Conservation (phyloP, 2,329 filamentous ascomycete species). For the Beauveria rudraprayagi region DNA sequence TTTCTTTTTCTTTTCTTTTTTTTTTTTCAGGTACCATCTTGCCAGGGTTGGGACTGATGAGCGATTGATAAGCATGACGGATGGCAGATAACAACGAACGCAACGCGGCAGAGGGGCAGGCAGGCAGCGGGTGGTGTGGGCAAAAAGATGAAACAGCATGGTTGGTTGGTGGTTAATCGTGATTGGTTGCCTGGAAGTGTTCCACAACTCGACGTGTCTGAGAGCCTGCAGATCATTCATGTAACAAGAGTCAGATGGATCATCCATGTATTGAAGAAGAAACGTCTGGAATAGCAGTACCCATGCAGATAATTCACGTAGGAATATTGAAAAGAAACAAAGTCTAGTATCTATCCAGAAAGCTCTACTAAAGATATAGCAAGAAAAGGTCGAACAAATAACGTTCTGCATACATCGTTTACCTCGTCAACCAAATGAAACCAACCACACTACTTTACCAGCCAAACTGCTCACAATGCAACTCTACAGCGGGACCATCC, state of each 20-base stretch:
- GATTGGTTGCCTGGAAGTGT: background rate
- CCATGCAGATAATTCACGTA: too few species aligned
- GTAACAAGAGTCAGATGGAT: background rate
- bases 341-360: background rate
- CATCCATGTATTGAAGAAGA: too few species aligned
- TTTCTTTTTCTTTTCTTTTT: too few species aligned
- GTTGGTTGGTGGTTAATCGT: background rate
- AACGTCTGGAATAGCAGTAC: too few species aligned
- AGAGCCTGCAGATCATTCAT: background rate
- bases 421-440: background rate
- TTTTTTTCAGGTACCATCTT: too few species aligned
- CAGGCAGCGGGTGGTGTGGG: background rate
- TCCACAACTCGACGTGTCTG: background rate
- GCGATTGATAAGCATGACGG: background rate
- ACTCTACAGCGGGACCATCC: constrained; percentile 35
- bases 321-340: too few species aligned
- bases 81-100: background rate
- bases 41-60: background rate
- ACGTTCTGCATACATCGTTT: background rate
- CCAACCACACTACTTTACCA: constrained; percentile 24
- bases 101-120: background rate
- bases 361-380: background rate
- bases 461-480: constrained; percentile 41
- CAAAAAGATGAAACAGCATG: background rate
- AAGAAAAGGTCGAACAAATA: background rate